phyloP scores from a whole-genome alignment of 331 rosid genomes.

The Cydonia oblonga region DNA sequence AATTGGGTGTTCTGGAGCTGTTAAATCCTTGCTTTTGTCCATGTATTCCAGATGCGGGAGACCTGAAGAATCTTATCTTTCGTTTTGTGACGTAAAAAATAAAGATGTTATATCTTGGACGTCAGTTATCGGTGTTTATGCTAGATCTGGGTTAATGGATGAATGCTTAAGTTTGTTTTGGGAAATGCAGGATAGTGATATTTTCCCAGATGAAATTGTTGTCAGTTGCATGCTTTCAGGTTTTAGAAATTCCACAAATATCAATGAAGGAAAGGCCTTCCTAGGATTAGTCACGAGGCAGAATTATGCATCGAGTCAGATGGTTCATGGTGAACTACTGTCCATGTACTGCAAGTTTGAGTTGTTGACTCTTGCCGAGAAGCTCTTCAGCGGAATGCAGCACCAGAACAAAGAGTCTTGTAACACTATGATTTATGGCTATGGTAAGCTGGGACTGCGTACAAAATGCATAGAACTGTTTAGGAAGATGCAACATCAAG shows the following conservation, averaged over 20 bases:
- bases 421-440: slow-evolving; percentile 45
- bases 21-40: slow-evolving; percentile 46
- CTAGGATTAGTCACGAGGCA: slow-evolving; percentile 48
- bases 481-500: slow-evolving; percentile 40
- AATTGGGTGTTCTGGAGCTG: slow-evolving; percentile 28
- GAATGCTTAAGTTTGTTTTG: slow-evolving; percentile 39
- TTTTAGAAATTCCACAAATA: slow-evolving; percentile 34
- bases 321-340: slow-evolving; percentile 36
- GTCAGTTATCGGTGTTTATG: slow-evolving; percentile 43
- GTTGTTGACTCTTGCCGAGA: slow-evolving; percentile 39
- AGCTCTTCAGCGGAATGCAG: slow-evolving; percentile 26
- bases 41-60: slow-evolving; percentile 64
- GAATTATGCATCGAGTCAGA: slow-evolving; percentile 16
- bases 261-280: slow-evolving; percentile 47
- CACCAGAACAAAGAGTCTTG: slow-evolving; percentile 35
- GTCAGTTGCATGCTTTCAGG: slow-evolving; percentile 49
- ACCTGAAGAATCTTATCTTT: slow-evolving; percentile 40
- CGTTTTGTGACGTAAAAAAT: slow-evolving; percentile 31
- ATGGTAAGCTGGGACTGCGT: slow-evolving; percentile 29
- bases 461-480: slow-evolving; percentile 40
- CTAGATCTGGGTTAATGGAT: slow-evolving; percentile 46
- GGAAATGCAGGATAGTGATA: slow-evolving; percentile 40
- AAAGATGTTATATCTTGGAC: slow-evolving; percentile 70
- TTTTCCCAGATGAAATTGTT: slow-evolving; percentile 46
- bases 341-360: slow-evolving; percentile 71